A percentile compares a stretch with the other conserved stretches of the same genome.
Evolutionary conservation across 2,329 filamentous ascomycete species (phyloP).

Genomic region (Elsinoe perseae): DNA sequence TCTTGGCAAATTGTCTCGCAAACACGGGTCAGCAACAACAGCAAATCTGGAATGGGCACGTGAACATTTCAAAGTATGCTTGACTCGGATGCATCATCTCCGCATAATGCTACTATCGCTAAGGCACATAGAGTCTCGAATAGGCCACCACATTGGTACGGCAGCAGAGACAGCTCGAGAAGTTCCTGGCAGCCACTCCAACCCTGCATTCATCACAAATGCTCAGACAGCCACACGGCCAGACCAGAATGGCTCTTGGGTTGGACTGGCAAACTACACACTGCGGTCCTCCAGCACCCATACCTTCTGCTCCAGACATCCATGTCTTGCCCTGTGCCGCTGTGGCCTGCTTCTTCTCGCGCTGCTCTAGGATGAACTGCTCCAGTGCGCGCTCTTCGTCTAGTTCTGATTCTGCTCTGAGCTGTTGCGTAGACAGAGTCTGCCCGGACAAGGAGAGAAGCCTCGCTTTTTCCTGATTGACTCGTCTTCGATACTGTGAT

Average conservation of each 20-base stretch:
- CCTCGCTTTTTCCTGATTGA: conserved; percentile 61
- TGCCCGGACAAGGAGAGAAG: conserved; percentile 45
- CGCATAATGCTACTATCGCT: neutral
- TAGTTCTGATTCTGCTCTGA: conserved; percentile 35
- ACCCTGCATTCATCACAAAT: conserved; percentile 93
- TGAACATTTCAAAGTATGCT: neutral
- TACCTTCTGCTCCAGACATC: conserved; percentile 63
- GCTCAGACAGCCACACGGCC: conserved; percentile 92
- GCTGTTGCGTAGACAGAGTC: conserved; percentile 26
- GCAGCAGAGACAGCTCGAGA: conserved; percentile 92
- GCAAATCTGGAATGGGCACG: neutral
- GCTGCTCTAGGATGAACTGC: conserved; percentile 49
- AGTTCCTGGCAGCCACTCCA: conserved; percentile 92
- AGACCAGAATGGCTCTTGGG: conserved; percentile 83
- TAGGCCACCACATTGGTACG: conserved; percentile 82
- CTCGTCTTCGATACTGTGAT: conserved; percentile 61
- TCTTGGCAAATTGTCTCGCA: neutral
- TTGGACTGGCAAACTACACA: conserved; percentile 89
- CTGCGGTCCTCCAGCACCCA: conserved; percentile 67
- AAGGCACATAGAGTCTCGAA: conserved; percentile 83
- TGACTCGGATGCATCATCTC: neutral
- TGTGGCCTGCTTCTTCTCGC: conserved; percentile 39
- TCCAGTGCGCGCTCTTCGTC: conserved; percentile 55
- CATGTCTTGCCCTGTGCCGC: conserved; percentile 40
- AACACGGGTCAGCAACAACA: neutral